Percentiles rank a stretch among this genome's conserved stretches.
phyloP scores from a whole-genome alignment of 2,329 filamentous ascomycete species.

The Zymoseptoria pseudotritici region DNA sequence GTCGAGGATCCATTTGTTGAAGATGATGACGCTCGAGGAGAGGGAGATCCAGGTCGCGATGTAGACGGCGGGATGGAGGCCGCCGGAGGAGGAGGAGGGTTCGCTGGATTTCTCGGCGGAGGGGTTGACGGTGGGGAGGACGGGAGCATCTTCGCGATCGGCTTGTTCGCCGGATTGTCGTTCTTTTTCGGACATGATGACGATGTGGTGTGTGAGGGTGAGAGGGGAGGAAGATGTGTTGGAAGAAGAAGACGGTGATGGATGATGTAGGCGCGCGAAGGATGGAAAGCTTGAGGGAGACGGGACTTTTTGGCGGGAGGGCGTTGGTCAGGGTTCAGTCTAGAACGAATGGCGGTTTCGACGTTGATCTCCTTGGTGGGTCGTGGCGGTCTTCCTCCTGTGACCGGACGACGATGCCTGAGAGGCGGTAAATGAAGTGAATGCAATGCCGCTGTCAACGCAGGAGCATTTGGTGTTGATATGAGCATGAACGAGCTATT shows the following conservation, averaged over 20 bases:
- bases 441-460: too few species aligned
- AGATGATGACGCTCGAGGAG: slow-evolving; percentile 90
- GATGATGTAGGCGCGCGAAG: background rate
- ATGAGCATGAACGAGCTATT: too few species aligned
- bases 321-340: background rate
- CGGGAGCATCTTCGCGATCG: slow-evolving; percentile 50
- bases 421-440: too few species aligned
- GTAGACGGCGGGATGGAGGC: slow-evolving; percentile 77
- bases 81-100: slow-evolving; percentile 39
- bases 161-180: slow-evolving; percentile 69
- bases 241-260: background rate
- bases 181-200: slow-evolving; percentile 72
- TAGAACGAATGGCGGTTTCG: background rate
- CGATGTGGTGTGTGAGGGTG: slow-evolving; percentile 33
- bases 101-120: slow-evolving; percentile 59
- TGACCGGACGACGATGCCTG: too few species aligned
- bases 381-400: too few species aligned
- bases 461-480: too few species aligned
- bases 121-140: slow-evolving; percentile 76
- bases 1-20: slow-evolving; percentile 98
- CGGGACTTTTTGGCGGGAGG: background rate
- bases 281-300: background rate
- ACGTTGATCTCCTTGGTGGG: background rate
- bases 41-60: slow-evolving; percentile 82
- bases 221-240: background rate